Percentiles rank a stretch among this genome's conserved stretches.
phyloP scores from a whole-genome alignment of 140 eudicot genomes.

The Senecio squalidus region DNA sequence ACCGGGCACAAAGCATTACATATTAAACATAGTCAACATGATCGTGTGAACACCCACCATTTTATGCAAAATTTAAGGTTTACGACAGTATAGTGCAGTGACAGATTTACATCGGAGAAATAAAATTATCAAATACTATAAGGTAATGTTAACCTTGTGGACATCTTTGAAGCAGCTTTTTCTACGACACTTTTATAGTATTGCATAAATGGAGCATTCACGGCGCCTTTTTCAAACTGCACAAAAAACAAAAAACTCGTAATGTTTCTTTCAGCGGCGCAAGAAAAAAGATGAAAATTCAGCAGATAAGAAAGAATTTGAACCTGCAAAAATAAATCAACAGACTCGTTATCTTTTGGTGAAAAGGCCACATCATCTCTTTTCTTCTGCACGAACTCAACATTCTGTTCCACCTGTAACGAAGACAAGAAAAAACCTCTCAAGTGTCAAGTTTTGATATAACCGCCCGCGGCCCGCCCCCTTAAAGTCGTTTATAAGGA shows the following conservation, averaged over 20 bases:
- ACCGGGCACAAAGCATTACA: not conserved
- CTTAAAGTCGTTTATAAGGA: no score
- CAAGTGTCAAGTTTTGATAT: conserved; percentile 2
- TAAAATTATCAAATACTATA: conserved; percentile 1
- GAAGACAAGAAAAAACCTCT: not conserved
- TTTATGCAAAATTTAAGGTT: not conserved
- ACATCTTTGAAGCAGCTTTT: conserved; percentile 60
- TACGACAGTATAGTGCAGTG: no score
- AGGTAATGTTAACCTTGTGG: conserved; percentile 26
- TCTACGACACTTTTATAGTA: conserved; percentile 74
- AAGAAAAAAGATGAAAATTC: not conserved
- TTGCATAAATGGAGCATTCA: conserved; percentile 60
- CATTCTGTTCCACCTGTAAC: conserved; percentile 79
- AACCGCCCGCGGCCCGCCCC: no score
- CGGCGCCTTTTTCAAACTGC: conserved; percentile 76
- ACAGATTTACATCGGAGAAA: no score
- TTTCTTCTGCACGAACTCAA: conserved; percentile 79
- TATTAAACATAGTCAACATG: not conserved
- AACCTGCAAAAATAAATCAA: conserved; percentile 84
- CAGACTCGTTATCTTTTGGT: conserved; percentile 72
- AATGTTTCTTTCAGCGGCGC: conserved; percentile 1
- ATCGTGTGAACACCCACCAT: no score
- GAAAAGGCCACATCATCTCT: conserved; percentile 92
- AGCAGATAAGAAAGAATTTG: not conserved
- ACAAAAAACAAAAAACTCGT: conserved; percentile 3